Evolutionary conservation across 2,329 filamentous ascomycete species (phyloP), one percentile per base, ranked within the genome.

Genomic region (Aspergillus sp.): DNA sequence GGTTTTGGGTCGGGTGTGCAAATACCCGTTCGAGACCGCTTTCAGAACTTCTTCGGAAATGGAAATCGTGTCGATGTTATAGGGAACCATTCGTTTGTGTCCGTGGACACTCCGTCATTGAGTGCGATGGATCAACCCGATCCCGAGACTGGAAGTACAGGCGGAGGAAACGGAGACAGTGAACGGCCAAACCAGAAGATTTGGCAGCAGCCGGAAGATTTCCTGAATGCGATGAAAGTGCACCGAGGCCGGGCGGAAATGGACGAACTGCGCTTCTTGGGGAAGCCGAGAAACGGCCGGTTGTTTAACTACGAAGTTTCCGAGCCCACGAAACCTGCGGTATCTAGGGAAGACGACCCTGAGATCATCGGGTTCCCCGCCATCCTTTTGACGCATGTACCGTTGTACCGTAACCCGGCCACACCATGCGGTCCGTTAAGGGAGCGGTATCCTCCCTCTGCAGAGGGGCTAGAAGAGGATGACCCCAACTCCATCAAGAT

Each of bases 31-130:
- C 85, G 93, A 52, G 82, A 95, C 66, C 83, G 95, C 15, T 99
- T 98, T 73, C 85, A 89, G 68, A 86, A 88, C 3, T 96, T 88
- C 70, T 98, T 99, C 75, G 95, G 95, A 4, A 88, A 95, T 55
- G 85, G 88, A n/a, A 98, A 97, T 73, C 83, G 91, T 8, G 87
- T 99, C 19, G 92, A 98, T 72, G 83, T 98, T 5, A 83, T 98
- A 53, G 95, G 91, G 12, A 99, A 99, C 70, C 95, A 99, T 72
- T 96, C 91, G 0, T 92, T 99, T 70, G 90, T 99, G 19, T 96
- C 91, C 0, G 83, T 99, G 7, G 95, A 99, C 71, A 86, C 89
- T 0, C 88, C 96, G 4, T 97, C 93, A 0, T 75, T 98, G 66
- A 96, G 91, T 69, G 93, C 95, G 3, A 79, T 82, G 70, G 83